Percentiles rank a stretch among this genome's conserved stretches.
phyloP scores from a whole-genome alignment of 257 asterid genomes.

The Salvia hispanica region DNA sequence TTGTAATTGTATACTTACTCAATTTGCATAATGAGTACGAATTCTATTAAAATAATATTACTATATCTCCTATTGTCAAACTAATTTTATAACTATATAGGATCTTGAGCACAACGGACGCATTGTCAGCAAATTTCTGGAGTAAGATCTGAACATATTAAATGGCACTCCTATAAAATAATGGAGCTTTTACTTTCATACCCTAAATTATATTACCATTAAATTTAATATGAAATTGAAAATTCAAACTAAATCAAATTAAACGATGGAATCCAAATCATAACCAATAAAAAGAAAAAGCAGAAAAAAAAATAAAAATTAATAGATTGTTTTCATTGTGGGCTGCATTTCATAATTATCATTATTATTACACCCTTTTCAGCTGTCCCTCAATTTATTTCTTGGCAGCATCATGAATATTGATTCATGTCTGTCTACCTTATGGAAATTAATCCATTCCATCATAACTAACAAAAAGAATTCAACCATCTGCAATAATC shows the following conservation, averaged over 20 bases:
- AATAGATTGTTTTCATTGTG: neutral
- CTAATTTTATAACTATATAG: too few relatives aligned
- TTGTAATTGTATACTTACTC: neutral
- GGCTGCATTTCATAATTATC: neutral
- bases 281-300: neutral
- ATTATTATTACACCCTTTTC: conserved; percentile 13
- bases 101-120: neutral
- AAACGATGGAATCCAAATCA: neutral
- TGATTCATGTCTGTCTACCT: neutral
- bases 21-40: too few relatives aligned
- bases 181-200: neutral
- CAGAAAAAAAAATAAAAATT: too few relatives aligned
- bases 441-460: conserved; percentile 2
- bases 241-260: too few relatives aligned
- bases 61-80: too few relatives aligned
- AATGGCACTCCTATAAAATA: neutral
- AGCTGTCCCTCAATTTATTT: conserved; percentile 3
- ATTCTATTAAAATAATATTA: too few relatives aligned
- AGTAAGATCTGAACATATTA: neutral
- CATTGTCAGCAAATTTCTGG: neutral
- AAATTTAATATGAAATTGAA: too few relatives aligned
- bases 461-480: neutral
- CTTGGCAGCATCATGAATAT: neutral
- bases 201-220: neutral
- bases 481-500: neutral